These are phyloP conservation scores for Calonectria multiphialidica DNA, from an alignment of 2,329 filamentous ascomycete genomes.

Conservation along the genomic window DNA sequence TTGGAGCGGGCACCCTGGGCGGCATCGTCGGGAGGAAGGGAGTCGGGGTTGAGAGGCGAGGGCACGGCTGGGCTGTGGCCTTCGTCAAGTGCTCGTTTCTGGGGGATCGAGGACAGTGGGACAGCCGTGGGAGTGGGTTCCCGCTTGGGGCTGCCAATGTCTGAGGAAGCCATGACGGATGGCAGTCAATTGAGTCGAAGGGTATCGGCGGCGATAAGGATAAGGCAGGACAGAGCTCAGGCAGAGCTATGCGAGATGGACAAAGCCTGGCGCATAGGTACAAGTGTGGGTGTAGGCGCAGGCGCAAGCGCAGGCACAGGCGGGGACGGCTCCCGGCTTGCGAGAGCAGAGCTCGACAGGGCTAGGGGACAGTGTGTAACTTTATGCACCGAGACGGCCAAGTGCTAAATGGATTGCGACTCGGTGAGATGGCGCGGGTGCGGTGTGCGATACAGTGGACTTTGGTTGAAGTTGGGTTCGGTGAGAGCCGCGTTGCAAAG, in stretches of 20 bases:
- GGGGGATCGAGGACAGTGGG: constrained; percentile 64
- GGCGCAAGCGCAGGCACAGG: not conserved
- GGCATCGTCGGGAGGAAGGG: constrained; percentile 60
- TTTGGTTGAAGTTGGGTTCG: constrained; percentile 8
- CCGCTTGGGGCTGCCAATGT: constrained; percentile 52
- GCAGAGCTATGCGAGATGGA: not conserved
- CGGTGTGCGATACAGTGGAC: not conserved
- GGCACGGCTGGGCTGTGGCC: constrained; percentile 78
- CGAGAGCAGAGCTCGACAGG: not conserved
- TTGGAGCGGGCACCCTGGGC: constrained; percentile 49
- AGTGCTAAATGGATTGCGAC: not conserved
- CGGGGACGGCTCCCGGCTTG: not conserved
- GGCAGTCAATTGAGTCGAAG: not conserved
- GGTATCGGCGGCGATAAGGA: not conserved
- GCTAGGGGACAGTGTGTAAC: not conserved
- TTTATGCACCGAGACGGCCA: constrained; percentile 4
- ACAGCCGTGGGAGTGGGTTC: constrained; percentile 55
- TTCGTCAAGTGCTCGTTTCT: constrained; percentile 77
- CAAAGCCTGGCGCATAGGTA: not conserved
- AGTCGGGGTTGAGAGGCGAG: constrained; percentile 78
- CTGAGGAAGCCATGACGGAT: constrained; percentile 48
- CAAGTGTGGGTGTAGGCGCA: not conserved
- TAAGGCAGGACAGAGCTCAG: constrained; percentile 3
- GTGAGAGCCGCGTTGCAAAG: constrained; percentile 5
- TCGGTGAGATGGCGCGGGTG: constrained; percentile 6